Percentiles rank a stretch among this genome's conserved stretches.
These are phyloP conservation scores for Lecanicillium sp. DNA, from an alignment of 2,329 filamentous ascomycete species.

Conservation along the genomic window DNA sequence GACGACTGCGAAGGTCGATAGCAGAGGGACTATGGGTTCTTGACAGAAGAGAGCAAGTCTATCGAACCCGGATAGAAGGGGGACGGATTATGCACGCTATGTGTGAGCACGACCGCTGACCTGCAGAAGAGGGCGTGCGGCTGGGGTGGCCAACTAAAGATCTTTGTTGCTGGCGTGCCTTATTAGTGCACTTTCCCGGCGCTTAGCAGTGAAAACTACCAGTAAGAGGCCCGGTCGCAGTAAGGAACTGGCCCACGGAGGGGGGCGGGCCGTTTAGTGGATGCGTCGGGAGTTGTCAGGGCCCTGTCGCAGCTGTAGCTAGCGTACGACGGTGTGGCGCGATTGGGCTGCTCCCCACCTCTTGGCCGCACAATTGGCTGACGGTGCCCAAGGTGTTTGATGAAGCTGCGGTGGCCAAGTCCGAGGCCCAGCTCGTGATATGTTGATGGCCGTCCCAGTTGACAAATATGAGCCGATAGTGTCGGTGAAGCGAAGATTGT, in stretches of 20 bases:
- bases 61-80: slow-evolving; percentile 1
- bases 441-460: neutral
- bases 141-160: slow-evolving; percentile 7
- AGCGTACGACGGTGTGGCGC: slow-evolving; percentile 1
- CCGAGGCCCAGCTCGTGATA: slow-evolving; percentile 1
- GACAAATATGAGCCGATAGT: neutral
- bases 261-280: too few species aligned
- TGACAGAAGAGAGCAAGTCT: neutral
- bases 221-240: neutral
- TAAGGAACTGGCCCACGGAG: too few species aligned
- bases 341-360: slow-evolving; percentile 5
- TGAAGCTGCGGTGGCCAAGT: neutral
- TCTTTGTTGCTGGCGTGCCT: neutral
- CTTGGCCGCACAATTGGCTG: neutral
- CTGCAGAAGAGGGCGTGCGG: slow-evolving; percentile 7
- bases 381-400: neutral
- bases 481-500: neutral
- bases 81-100: neutral
- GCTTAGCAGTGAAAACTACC: neutral
- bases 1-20: neutral
- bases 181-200: neutral
- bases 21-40: neutral
- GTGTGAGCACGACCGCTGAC: neutral
- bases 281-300: too few species aligned
- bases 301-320: too few species aligned